These are phyloP conservation scores for Candida yuanshanica DNA, from an alignment of 805 yeast genomes.

Conservation along the genomic window DNA sequence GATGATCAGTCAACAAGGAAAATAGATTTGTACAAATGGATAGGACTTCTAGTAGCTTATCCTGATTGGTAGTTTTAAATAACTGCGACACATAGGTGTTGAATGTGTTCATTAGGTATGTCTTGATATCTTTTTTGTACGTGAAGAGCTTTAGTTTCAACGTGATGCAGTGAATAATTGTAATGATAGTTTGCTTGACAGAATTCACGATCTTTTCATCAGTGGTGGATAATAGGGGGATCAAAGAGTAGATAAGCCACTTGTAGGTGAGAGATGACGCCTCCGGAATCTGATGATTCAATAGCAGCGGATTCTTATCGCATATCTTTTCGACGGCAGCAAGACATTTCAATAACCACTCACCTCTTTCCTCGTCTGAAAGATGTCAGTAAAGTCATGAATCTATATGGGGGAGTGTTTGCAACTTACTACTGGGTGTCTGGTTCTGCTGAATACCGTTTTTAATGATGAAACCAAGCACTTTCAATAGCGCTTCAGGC, in stretches of 20 bases:
- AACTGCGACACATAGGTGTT: constrained; percentile 10
- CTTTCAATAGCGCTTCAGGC: constrained; percentile 13
- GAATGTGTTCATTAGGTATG: constrained; percentile 10
- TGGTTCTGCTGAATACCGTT: constrained; percentile 16
- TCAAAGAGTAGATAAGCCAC: constrained; percentile 18
- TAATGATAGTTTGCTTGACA: constrained; percentile 17
- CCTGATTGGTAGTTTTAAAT: constrained; percentile 12
- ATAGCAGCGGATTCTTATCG: constrained; percentile 15
- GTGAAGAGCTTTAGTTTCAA: constrained; percentile 16
- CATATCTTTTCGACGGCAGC: constrained; percentile 20
- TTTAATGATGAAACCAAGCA: constrained; percentile 17
- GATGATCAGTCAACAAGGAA: constrained; percentile 19
- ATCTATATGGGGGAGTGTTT: background rate
- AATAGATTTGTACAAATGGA: constrained; percentile 17
- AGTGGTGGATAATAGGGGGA: constrained; percentile 11
- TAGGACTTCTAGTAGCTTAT: constrained; percentile 9
- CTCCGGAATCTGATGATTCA: constrained; percentile 11
- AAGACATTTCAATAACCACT: constrained; percentile 17
- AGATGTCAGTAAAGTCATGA: background rate
- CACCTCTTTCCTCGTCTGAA: constrained; percentile 1
- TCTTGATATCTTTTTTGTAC: constrained; percentile 16
- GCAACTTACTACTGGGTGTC: constrained; percentile 9
- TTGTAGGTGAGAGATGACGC: constrained; percentile 9
- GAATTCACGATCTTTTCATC: constrained; percentile 12
- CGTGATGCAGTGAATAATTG: constrained; percentile 17